Evolutionary conservation across 164 flowering plant genomes (phyloP), one percentile per base, ranked within the genome.

Genomic region (Vitis rupestris): DNA sequence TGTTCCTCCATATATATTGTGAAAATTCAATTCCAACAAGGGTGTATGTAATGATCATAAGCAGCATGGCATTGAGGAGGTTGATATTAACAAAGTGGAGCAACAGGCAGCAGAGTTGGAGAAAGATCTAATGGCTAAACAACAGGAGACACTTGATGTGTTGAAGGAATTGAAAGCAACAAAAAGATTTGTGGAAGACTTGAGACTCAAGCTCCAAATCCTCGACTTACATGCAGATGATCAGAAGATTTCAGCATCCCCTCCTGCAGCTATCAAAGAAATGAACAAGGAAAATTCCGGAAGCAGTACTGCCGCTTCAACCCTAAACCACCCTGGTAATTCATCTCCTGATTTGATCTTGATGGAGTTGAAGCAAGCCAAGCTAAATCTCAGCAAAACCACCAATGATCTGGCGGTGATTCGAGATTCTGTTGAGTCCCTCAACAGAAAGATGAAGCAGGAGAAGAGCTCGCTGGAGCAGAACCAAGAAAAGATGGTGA

Each of bases 291-390:
- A 68, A 30, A 76, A 63, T 48, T 30, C 15, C n/a, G 58, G 50
- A n/a, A 37, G 44, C 44, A 37, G 27, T 23, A 2, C 27, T 23
- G 27, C 27, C 0, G 27, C 27, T 23, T 23, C 27, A 23, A 23
- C 2, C 27, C 27, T 23, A 23, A 23, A 23, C 27, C 27, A 23
- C 27, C 27, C 27, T 23, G 27, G 27, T 23, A 23, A 37, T 5
- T 61, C 82, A 1, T 72, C 88, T 37, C 79, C 85, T 4, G 85
- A 78, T 52, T 37, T 78, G 30, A 80, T 88, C 73, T 63, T 82
- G 55, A 78, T 75, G 81, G 90, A 88, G 69, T 60, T 88, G 82
- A 81, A 85, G 59, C 87, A 80, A 68, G 88, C 93, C 8, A 88
- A 81, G 57, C 9, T 78, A 62, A 82, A 79, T 73, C 89, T 88